Conservation (phyloP, 129 eudicot species). For the Ambrosia trifida region DNA sequence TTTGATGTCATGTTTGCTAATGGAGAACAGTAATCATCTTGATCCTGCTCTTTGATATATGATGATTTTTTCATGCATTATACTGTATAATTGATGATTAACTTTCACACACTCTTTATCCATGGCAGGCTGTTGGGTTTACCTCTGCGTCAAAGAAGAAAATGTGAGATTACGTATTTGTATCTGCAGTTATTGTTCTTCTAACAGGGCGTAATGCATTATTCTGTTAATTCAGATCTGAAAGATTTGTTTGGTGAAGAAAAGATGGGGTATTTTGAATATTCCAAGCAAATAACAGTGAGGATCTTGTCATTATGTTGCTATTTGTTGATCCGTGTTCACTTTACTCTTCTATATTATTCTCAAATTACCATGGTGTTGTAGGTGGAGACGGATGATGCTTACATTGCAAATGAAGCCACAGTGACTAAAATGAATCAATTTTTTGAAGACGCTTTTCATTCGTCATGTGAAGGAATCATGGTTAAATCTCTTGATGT, state of each 20-base stretch:
- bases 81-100: not conserved
- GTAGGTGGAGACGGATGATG: slow-evolving; percentile 84
- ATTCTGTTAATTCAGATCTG: slow-evolving; percentile 46
- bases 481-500: slow-evolving; percentile 94
- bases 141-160: slow-evolving; percentile 79
- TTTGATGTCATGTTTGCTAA: slow-evolving; percentile 93
- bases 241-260: slow-evolving; percentile 64
- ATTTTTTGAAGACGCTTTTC: slow-evolving; percentile 77
- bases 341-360: slow-evolving; percentile 6
- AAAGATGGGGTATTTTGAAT: slow-evolving; percentile 74
- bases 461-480: slow-evolving; percentile 91
- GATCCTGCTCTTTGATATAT: slow-evolving; percentile 24
- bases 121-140: slow-evolving; percentile 68
- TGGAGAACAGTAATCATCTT: slow-evolving; percentile 80
- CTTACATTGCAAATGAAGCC: slow-evolving; percentile 55
- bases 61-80: not conserved
- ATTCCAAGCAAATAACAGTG: slow-evolving; percentile 73
- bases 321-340: not conserved
- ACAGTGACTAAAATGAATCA: slow-evolving; percentile 60
- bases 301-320: slow-evolving; percentile 29
- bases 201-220: slow-evolving; percentile 18
- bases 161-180: slow-evolving; percentile 48
- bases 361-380: slow-evolving; percentile 19
- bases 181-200: slow-evolving; percentile 18
- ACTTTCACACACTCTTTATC: not conserved